Base-by-base conservation (phyloP, 202 grass and related monocot species). In the Eragrostis tef region DNA sequence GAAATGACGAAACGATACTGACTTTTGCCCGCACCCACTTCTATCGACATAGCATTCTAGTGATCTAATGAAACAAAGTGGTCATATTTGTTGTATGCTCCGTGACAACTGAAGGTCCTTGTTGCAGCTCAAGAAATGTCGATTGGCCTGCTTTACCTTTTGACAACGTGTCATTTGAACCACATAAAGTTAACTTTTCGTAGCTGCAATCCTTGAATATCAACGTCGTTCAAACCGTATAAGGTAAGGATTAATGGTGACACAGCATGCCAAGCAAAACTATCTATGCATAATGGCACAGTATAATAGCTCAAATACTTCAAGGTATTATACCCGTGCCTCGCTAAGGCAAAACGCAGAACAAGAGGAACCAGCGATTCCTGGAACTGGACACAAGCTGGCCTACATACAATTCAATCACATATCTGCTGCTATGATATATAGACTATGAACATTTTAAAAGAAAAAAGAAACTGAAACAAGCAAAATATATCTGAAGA, bases 371-470 rank as follows among this genome's bases (percentile, higher is more conserved):
- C 11, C 13, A 50, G 24, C 1, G 11, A 39, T 63, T 21, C 52
- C 0, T 39, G 14, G 68, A 67, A 51, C 62, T 46, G 69, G 31
- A 45, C 41, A 66, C 44, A 58, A 29, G 31, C 26, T 51, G 45
- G 43, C 31, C 29, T 42, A 51, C 22, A 42, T 87, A 76, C 15
- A 72, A 26, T 39, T 88, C 34, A 39, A 39, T 39, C 34, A 39
- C 34, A 39, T 39, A 39, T 39, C 5, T 39, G 34, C 34, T 39
- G 6, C 27, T 60, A 56, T 21, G 41, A 20, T 39, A 85, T 62
- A 71, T 67, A 66, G 49, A 82, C 78, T 73, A 31, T 5, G n/a
- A 84, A 27, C 5, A 65, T 67, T 24, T 67, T 24, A 22, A 13
- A 22, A 24, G 20, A n/a, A 20, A 15, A 77, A 49, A 81, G 74